Base-by-base conservation (phyloP, 495 filamentous ascomycete genomes). In the Aspergillus cavernicola region DNA sequence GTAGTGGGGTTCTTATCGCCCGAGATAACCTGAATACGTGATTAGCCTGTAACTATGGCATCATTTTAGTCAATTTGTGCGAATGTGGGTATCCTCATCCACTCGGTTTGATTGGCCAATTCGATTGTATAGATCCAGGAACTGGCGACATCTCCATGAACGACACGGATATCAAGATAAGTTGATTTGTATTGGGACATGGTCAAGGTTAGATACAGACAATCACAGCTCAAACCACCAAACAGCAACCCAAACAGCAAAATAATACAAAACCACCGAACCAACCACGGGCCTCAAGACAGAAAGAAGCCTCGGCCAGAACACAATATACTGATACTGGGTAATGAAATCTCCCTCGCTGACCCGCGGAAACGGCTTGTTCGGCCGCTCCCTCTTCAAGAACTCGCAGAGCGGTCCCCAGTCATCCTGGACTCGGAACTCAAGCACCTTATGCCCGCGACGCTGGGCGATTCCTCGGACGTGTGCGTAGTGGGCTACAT, bases 381-480 rank as follows among this genome's bases (percentile, higher is more conserved):
- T 23, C 13, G 41, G 6, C 0, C 38, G 52, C 13, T 23, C 13
- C 42, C 31, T 32, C 1, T 15, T 33, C 33, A 55, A 15, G 19
- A 55, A 55, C 37, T 6, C 10, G 16, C 52, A 55, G 20, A 55
- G 52, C 8, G 52, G 52, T 9, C 15, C 15, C 52, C 43, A 48
- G 7, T 36, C 52, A 4, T 48, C 26, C 10, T 31, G 35, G 15
- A 48, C 43, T 5, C 18, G 6, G 28, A 32, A 55, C 23, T 47
- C 33, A 11, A 55, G 36, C 13, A 55, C 35, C 12, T 24, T 18
- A 10, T 35, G 47, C 15, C 47, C 35, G 1, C 47, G 32, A 2
- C 11, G n/a, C 12, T 11, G 20, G 6, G 47, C 47, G 9, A 5
- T 20, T 0, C 24, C 47, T 1, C 47, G 47, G 1, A 54, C 32